Percentiles rank a stretch among this genome's conserved stretches.
Evolutionary conservation across 176 grass and related monocot species (phyloP).

Genomic region (Avena insularis): DNA sequence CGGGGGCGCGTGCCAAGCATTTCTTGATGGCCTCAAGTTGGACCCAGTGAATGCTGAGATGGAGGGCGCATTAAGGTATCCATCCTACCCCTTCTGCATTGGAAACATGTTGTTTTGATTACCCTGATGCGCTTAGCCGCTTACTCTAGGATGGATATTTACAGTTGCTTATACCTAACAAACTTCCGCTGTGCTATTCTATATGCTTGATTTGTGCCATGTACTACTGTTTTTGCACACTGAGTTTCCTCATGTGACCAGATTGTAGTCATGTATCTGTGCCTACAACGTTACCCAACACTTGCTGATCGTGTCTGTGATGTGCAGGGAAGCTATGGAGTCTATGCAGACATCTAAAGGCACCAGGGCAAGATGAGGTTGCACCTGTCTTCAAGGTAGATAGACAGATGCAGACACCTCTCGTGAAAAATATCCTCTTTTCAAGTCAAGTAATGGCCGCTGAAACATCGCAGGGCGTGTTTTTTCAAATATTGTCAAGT

Average conservation of each 20-base stretch:
- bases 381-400: background rate
- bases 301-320: background rate
- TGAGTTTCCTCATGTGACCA: background rate
- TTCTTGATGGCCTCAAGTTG: slow-evolving; percentile 9
- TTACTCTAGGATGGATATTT: background rate
- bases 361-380: background rate
- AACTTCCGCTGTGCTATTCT: background rate
- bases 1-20: background rate
- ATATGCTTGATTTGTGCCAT: background rate
- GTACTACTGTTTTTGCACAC: background rate
- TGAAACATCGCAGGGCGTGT: no score
- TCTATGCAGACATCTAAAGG: background rate
- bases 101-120: background rate
- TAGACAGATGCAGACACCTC: background rate
- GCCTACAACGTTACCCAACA: background rate
- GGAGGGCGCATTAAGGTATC: background rate
- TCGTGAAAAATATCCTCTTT: background rate
- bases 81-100: background rate
- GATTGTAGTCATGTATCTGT: background rate
- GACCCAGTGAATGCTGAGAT: background rate
- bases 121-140: no score
- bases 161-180: background rate
- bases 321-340: slow-evolving; percentile 14
- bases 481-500: no score
- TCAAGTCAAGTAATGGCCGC: background rate